Base-by-base conservation (phyloP, 495 filamentous ascomycete species). In the Penicillium angulare region DNA sequence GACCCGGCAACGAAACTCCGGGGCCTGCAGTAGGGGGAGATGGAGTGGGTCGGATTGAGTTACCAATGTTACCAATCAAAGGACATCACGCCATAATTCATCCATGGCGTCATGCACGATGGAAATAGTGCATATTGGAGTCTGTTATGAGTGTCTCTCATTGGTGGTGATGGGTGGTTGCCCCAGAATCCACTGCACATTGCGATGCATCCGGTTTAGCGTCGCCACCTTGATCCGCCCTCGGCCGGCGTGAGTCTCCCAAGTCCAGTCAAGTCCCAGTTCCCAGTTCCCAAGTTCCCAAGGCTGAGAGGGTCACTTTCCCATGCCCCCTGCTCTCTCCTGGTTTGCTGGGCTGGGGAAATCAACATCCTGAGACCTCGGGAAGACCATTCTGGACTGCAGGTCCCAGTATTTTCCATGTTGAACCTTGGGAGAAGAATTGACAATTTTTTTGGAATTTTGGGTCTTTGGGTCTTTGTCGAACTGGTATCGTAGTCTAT, bases 101-200 rank as follows among this genome's bases (percentile, higher is more conserved):
- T 59, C 29, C 54, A 64, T 71, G 61, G 64, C 70, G 66, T 73
- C 66, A 73, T 70, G 68, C 64, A 68, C 23, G 42, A 53, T 61
- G 60, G 49, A 60, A 62, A 66, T 71, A 69, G 68, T 68, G 61
- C 60, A 49, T 41, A 24, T 45, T 55, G 35, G 42, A n/a, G n/a
- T n/a, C n/a, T n/a, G 18, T 21, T 8, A 15, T 15, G 15, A 8
- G n/a, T n/a, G n/a, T n/a, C n/a, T n/a, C n/a, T n/a, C n/a, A n/a
- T n/a, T n/a, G n/a, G n/a, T n/a, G 12, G 27, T 69, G 48, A 68
- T 71, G 69, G 64, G 68, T 13, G 9, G 17, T 23, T 52, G 33
- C 43, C 62, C 53, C 56, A 54, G 43, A 56, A 56, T 64, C 54
- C 53, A 43, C 62, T 65, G 67, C 57, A 56, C 64, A 60, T 50